These are phyloP conservation scores for Zymoseptoria ardabiliae DNA, from an alignment of 2,329 filamentous ascomycete species.

Conservation along the genomic window DNA sequence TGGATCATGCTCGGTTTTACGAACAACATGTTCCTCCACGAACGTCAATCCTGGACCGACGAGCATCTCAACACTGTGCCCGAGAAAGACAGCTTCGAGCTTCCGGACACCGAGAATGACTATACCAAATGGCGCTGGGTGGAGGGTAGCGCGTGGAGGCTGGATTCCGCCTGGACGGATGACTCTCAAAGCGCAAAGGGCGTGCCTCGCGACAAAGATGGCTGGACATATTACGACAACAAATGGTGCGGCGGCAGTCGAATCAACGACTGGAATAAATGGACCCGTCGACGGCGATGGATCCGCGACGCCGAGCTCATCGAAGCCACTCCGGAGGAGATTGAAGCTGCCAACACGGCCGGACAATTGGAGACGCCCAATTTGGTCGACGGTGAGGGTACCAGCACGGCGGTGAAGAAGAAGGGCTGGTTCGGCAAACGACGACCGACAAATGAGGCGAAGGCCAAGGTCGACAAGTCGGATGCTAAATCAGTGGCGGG, in stretches of 20 bases:
- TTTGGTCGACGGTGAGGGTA: constrained; percentile 13
- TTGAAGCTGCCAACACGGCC: constrained; percentile 5
- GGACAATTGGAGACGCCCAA: constrained; percentile 3
- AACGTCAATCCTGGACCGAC: constrained; percentile 87
- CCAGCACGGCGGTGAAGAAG: constrained; percentile 15
- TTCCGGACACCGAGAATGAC: constrained; percentile 59
- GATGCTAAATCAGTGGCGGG: constrained; percentile 19
- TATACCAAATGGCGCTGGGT: constrained; percentile 73
- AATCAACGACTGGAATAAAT: constrained; percentile 89
- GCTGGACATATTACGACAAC: constrained; percentile 98
- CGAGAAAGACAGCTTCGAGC: constrained; percentile 62
- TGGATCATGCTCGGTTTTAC: constrained; percentile 97
- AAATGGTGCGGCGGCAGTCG: constrained; percentile 91
- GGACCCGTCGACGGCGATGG: constrained; percentile 91
- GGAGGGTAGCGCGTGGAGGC: constrained; percentile 73
- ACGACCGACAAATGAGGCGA: constrained; percentile 12
- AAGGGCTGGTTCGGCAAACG: constrained; percentile 25
- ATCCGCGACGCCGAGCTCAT: constrained; percentile 92
- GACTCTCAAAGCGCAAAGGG: constrained; percentile 23
- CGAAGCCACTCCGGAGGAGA: constrained; percentile 46
- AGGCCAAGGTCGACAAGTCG: constrained; percentile 13
- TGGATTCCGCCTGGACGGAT: constrained; percentile 63
- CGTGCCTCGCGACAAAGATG: constrained; percentile 50
- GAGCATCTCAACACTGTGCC: constrained; percentile 82
- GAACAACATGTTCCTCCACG: constrained; percentile 80